phyloP scores from a whole-genome alignment of 1,284 basidiomycete species.

The Ustilago tritici region DNA sequence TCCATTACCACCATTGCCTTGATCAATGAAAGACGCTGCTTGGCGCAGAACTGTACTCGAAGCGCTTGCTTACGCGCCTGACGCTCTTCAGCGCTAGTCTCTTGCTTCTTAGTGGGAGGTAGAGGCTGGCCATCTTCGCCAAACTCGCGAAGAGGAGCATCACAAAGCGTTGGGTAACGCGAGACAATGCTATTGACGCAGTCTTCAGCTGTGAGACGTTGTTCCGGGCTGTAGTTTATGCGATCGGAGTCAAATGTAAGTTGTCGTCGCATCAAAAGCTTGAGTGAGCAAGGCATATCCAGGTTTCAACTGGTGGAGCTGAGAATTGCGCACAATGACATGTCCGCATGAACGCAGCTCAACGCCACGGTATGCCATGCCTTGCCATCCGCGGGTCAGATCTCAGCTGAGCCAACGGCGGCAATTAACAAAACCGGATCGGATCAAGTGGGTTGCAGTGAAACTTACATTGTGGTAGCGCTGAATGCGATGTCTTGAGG shows the following conservation, averaged over 20 bases:
- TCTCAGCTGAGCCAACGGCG: background rate
- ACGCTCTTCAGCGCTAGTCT: slow-evolving; percentile 53
- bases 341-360: background rate
- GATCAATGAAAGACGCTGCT: slow-evolving; percentile 54
- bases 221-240: slow-evolving; percentile 31
- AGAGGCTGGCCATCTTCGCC: slow-evolving; percentile 53
- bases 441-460: background rate
- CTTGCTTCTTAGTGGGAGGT: slow-evolving; percentile 58
- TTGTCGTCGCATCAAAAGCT: background rate
- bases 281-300: background rate
- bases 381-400: background rate
- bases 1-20: slow-evolving; percentile 63
- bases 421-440: background rate
- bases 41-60: slow-evolving; percentile 36
- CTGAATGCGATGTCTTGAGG: slow-evolving; percentile 44
- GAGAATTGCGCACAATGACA: background rate
- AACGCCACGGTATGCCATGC: background rate
- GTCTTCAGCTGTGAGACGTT: slow-evolving; percentile 12
- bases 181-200: slow-evolving; percentile 32
- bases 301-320: slow-evolving; percentile 7
- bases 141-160: slow-evolving; percentile 45
- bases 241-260: background rate
- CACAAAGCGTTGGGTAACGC: slow-evolving; percentile 42
- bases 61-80: slow-evolving; percentile 47
- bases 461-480: slow-evolving; percentile 38